phyloP scores from a whole-genome alignment of 2,329 filamentous ascomycete species.

The Sphaerulina populicola region DNA sequence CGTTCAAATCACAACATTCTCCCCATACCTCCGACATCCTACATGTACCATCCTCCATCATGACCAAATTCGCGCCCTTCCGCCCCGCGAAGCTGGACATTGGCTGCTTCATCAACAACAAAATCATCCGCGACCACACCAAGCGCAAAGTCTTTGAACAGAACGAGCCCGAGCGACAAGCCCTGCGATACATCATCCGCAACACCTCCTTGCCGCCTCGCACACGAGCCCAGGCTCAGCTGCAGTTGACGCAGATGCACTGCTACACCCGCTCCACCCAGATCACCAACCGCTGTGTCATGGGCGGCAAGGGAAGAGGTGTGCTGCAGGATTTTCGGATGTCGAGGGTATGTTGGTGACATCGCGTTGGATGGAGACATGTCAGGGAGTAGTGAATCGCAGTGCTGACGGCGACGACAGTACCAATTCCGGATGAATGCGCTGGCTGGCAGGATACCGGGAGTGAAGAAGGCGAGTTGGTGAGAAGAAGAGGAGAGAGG shows the following conservation, averaged over 20 bases:
- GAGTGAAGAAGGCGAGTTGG: constrained; percentile 95
- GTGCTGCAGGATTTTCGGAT: constrained; percentile 90
- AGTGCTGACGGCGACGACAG: constrained; percentile 41
- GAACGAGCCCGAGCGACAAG: constrained; percentile 86
- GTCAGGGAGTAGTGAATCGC: no score
- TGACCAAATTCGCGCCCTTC: constrained; percentile 52
- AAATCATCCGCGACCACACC: constrained; percentile 84
- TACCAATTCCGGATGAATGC: constrained; percentile 91
- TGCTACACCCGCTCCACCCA: constrained; percentile 88
- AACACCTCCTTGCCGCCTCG: constrained; percentile 79
- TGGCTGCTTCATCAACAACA: constrained; percentile 77
- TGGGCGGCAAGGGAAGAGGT: constrained; percentile 83
- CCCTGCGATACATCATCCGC: constrained; percentile 69
- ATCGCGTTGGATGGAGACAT: background rate
- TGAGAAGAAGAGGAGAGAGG: constrained; percentile 34
- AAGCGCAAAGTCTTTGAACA: constrained; percentile 90
- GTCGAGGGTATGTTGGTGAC: constrained; percentile 60
- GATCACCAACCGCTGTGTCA: constrained; percentile 86
- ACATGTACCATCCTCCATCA: constrained; percentile 11
- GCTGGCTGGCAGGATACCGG: constrained; percentile 73
- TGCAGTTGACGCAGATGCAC: constrained; percentile 92
- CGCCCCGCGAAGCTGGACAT: constrained; percentile 83
- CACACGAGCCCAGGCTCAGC: constrained; percentile 80
- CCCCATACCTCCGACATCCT: background rate
- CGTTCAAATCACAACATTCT: background rate